Evolutionary conservation across 257 asterid species (phyloP), one percentile per base, ranked within the genome.

Genomic region (Fraxinus anomala): DNA sequence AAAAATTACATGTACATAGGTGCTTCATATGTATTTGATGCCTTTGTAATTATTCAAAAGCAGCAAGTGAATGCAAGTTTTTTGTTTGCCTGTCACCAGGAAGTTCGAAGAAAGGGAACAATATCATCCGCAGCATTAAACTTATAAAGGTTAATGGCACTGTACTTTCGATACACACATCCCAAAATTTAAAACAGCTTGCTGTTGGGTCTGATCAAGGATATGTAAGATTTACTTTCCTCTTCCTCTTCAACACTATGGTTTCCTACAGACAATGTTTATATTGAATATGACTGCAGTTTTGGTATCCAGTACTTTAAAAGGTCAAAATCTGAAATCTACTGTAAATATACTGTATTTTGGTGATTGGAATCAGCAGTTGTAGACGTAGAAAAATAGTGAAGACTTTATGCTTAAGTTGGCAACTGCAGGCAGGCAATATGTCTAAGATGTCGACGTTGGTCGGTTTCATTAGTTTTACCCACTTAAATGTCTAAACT

Each of bases 151-250:
- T 93, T 70, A 91, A 93, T 73, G 99, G 99, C 72, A 88, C 96
- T 65, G 92, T 89, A 39, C 84, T 86, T 73, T 86, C 89, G 33
- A 90, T 95, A 77, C 80, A 81, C 73, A 71, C 83, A 30, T 77
- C 91, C 33, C 92, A 84, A 74, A 84, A 89, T 79, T 80, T 85
- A 1, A 92, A 92, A 77, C 90, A 90, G 63, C 82, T 94, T 77
- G 96, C 93, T 23, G 85, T 95, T 82, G 99, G 99, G 49, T 84
- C 99, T 69, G 97, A 95, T 77, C 96, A 91, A 90, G 99, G 99
- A 88, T 88, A 89, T 71, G 99, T 95, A 85, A 83, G 94, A 44
- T 82, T 80, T 39, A 8, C 44, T 39, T 39, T 39, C 30, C 24
- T 31, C 83, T 75, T 74, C 37, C 26, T n/a, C 80, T 26, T 67